These are phyloP conservation scores for Trametes polyzona DNA, from an alignment of 1,284 basidiomycete species.

Conservation along the genomic window DNA sequence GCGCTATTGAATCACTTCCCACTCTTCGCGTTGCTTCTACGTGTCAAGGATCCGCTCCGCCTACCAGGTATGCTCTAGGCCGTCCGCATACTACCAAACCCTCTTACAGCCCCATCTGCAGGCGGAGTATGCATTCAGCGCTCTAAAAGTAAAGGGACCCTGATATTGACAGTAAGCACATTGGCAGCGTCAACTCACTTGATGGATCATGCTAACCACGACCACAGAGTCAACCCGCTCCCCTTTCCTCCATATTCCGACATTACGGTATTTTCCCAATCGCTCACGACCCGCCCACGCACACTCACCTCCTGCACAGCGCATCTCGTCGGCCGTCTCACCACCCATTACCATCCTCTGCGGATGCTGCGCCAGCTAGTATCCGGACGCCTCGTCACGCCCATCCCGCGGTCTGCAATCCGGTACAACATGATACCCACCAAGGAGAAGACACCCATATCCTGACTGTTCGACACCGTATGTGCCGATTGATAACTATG, in stretches of 20 bases:
- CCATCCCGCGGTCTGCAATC: conserved; percentile 30
- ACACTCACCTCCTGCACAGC: conserved; percentile 11
- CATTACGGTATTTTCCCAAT: conserved; percentile 28
- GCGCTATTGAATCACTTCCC: conserved; percentile 91
- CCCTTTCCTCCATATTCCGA: conserved; percentile 30
- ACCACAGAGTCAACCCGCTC: conserved; percentile 27
- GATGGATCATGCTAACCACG: neutral
- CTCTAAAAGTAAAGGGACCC: conserved; percentile 1
- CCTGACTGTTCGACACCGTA: neutral
- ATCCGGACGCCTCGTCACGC: conserved; percentile 25
- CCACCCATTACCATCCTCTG: conserved; percentile 31
- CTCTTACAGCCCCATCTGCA: neutral
- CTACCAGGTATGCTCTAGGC: conserved; percentile 64
- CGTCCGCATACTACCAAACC: neutral
- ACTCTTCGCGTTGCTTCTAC: conserved; percentile 84
- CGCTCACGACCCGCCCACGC: neutral
- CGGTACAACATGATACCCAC: conserved; percentile 31
- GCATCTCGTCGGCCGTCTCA: conserved; percentile 28
- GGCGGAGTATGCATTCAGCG: conserved; percentile 24
- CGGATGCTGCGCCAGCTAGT: conserved; percentile 30
- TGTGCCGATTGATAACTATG: neutral
- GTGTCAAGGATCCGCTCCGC: conserved; percentile 84
- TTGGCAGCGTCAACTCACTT: neutral
- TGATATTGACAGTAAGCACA: conserved; percentile 23
- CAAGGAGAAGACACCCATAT: neutral